phyloP scores from a whole-genome alignment of 805 yeast genomes.

The Saturnispora quitensis region DNA sequence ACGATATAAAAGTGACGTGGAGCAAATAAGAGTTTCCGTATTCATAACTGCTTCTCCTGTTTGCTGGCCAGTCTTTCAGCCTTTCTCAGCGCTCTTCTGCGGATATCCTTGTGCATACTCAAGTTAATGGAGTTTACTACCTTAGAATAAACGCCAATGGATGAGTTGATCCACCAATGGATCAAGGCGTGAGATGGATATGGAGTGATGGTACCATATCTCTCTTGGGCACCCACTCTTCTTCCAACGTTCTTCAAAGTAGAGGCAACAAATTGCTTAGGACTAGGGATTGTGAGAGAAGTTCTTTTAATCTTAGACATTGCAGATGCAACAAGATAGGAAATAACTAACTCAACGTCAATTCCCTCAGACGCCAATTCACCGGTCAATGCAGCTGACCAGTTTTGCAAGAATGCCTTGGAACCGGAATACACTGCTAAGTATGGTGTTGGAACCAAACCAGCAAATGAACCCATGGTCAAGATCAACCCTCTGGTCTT shows the following conservation, averaged over 20 bases:
- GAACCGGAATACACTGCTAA: conserved; percentile 94
- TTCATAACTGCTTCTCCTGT: not conserved
- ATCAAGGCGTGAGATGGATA: conserved; percentile 89
- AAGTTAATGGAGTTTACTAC: conserved; percentile 61
- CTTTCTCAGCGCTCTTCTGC: conserved; percentile 75
- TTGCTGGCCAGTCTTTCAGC: conserved; percentile 36
- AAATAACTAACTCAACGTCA: conserved; percentile 79
- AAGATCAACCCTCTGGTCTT: conserved; percentile 62
- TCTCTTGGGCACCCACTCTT: conserved; percentile 87
- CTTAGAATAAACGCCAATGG: conserved; percentile 74
- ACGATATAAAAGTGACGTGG: not conserved
- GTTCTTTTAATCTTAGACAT: conserved; percentile 89
- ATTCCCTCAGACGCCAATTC: conserved; percentile 62
- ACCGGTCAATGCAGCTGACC: conserved; percentile 85
- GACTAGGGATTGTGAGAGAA: conserved; percentile 70
- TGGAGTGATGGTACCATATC: conserved; percentile 81
- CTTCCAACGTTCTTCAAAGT: conserved; percentile 65
- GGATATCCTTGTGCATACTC: conserved; percentile 70
- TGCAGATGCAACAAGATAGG: conserved; percentile 87
- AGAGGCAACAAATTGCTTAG: conserved; percentile 68
- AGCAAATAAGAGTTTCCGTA: too few species aligned
- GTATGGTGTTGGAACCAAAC: conserved; percentile 84
- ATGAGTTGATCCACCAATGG: conserved; percentile 71
- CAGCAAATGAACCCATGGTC: conserved; percentile 97
- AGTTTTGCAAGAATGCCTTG: conserved; percentile 86